Base-by-base conservation (phyloP, 441 rosid genomes). In the Aleurites moluccanus region DNA sequence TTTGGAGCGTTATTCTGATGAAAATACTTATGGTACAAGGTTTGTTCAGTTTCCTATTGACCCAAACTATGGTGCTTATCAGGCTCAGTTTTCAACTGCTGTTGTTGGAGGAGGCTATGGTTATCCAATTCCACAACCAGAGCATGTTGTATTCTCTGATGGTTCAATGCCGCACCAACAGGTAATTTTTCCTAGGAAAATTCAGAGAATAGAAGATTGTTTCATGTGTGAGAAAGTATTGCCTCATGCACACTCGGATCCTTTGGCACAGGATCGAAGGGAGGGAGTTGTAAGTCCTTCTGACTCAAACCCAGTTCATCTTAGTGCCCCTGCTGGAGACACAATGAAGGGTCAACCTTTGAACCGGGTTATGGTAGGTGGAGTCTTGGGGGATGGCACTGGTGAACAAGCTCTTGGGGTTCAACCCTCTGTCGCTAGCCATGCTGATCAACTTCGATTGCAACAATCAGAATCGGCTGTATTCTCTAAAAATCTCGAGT, bases 231-330 rank as follows among this genome's bases (percentile, higher is more conserved):
- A 87, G 73, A 90, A 87, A 80, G 85, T 88, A 55, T 82, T 90
- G 83, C 92, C 93, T 75, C 93, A 87, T 80, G 88, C 86, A 42
- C 90, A 90, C 84, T 90, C 88, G 0, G 91, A 90, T 85, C 81
- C 91, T 64, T 15, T 82, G 79, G 81, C 78, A 59, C 85, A 56
- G 72, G 87, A 78, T 74, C 85, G 70, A 66, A 83, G 84, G 71
- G 86, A 79, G 10, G 47, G 64, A 57, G 69, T 45, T 69, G 62
- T 62, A 42, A 81, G 78, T 74, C 42, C 79, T 52, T 74, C 79
- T 10, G 78, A 77, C 78, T 56, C 83, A 30, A 78, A 73, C 78
- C 52, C 87, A 68, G 52, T 80, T 68, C 80, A 78, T 87, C 88
- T 84, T 53, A 88, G 91, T 81, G 86, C 86, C 38, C 79, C 14